These are phyloP conservation scores for Lipomyces starkeyi DNA, from an alignment of 805 yeast species.

Conservation along the genomic window DNA sequence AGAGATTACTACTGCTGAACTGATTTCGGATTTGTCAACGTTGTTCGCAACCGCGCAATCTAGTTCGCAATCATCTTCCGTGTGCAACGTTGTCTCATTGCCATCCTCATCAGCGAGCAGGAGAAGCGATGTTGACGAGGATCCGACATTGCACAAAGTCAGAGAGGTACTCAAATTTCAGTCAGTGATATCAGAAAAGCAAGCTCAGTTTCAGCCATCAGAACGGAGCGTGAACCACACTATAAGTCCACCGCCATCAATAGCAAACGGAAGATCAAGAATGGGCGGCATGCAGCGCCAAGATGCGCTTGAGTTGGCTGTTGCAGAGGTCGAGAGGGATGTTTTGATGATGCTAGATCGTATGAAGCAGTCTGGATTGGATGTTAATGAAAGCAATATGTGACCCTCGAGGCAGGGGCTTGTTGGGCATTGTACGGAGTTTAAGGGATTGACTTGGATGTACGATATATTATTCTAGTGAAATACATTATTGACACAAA, in stretches of 20 bases:
- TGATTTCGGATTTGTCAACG: conserved; percentile 25
- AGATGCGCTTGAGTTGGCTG: conserved; percentile 17
- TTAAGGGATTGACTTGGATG: not conserved
- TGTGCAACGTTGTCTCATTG: not conserved
- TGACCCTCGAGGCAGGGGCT: not conserved
- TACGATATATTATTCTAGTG: not conserved
- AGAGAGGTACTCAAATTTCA: conserved; percentile 14
- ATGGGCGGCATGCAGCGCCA: not conserved
- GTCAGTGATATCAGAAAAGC: conserved; percentile 7
- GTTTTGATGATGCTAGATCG: conserved; percentile 19
- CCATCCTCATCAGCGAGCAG: not conserved
- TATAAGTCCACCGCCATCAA: not conserved
- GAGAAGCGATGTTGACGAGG: conserved; percentile 12
- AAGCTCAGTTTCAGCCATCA: not conserved
- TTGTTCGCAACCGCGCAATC: conserved; percentile 8
- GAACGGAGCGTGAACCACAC: conserved; percentile 1
- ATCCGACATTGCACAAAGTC: conserved; percentile 18
- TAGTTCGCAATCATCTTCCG: not conserved
- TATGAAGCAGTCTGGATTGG: conserved; percentile 18
- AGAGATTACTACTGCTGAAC: conserved; percentile 19
- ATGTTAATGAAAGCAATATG: not conserved
- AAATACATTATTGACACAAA: not conserved
- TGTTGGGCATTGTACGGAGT: not conserved
- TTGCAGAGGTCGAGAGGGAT: conserved; percentile 11
- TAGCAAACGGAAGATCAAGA: not conserved